Conservation (phyloP, 208 protist genomes). For the Vickermania spadyakhi region DNA sequence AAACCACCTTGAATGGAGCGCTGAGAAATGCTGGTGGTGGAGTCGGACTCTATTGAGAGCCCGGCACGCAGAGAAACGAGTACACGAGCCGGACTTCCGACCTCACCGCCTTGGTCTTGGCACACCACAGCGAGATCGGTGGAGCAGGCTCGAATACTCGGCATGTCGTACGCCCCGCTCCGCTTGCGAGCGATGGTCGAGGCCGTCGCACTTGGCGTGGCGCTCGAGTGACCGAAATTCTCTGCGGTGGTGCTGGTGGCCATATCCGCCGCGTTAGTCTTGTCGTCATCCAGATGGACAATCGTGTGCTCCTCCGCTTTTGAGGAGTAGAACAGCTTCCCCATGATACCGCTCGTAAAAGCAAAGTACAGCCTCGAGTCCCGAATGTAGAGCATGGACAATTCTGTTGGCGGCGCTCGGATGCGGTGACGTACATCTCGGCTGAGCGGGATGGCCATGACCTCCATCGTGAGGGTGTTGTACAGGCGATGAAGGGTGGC, state of each 20-base stretch:
- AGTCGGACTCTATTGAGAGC: background rate
- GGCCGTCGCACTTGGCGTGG: background rate
- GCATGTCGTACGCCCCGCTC: slow-evolving; percentile 20
- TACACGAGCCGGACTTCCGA: background rate
- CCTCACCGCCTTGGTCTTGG: background rate
- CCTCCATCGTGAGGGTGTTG: slow-evolving; percentile 25
- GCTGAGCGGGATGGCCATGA: slow-evolving; percentile 12
- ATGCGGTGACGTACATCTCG: slow-evolving; percentile 2
- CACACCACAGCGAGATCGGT: background rate
- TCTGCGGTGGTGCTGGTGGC: slow-evolving; percentile 3
- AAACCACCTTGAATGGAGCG: slow-evolving; percentile 5
- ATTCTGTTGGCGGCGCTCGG: slow-evolving; percentile 35
- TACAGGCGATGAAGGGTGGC: slow-evolving; percentile 53
- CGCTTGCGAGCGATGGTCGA: background rate
- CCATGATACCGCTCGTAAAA: slow-evolving; percentile 33
- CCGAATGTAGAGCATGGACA: slow-evolving; percentile 49
- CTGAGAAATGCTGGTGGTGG: slow-evolving; percentile 7
- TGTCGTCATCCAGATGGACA: slow-evolving; percentile 18
- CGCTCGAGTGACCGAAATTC: background rate
- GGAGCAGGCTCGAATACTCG: slow-evolving; percentile 9
- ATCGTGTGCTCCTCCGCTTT: slow-evolving; percentile 4
- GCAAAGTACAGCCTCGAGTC: slow-evolving; percentile 41
- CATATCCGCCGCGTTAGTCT: slow-evolving; percentile 1
- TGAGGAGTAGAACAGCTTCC: slow-evolving; percentile 25
- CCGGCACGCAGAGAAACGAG: background rate